Conservation (phyloP, 345 rosid genomes). For the Conringia planisiliqua region DNA sequence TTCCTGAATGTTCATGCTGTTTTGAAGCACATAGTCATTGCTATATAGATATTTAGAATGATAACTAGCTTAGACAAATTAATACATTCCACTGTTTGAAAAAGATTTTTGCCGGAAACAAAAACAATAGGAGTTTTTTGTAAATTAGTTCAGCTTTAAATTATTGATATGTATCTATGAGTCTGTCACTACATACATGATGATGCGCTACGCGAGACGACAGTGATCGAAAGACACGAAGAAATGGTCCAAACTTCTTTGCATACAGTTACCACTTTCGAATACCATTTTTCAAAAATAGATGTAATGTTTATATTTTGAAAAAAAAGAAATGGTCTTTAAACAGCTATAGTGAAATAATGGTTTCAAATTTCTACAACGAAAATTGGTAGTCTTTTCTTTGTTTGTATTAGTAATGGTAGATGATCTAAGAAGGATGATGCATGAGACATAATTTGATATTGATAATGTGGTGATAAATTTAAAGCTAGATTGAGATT, state of each 20-base stretch:
- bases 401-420: neutral
- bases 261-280: no score
- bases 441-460: slow-evolving; percentile 25
- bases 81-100: neutral
- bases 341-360: neutral
- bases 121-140: neutral
- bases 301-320: no score
- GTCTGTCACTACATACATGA: neutral
- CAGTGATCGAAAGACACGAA: no score
- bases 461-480: neutral
- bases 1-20: neutral
- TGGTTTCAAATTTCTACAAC: neutral
- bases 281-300: no score
- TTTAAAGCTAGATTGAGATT: neutral
- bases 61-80: neutral
- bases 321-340: neutral
- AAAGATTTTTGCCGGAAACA: neutral
- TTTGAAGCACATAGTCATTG: neutral
- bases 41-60: neutral
- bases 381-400: neutral
- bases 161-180: neutral
- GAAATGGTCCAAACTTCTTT: no score
- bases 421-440: neutral
- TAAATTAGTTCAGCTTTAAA: neutral
- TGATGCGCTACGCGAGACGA: no score